Conservation (phyloP, 225 moss, liverwort and hornwort species). For the Straminergon stramineum region DNA sequence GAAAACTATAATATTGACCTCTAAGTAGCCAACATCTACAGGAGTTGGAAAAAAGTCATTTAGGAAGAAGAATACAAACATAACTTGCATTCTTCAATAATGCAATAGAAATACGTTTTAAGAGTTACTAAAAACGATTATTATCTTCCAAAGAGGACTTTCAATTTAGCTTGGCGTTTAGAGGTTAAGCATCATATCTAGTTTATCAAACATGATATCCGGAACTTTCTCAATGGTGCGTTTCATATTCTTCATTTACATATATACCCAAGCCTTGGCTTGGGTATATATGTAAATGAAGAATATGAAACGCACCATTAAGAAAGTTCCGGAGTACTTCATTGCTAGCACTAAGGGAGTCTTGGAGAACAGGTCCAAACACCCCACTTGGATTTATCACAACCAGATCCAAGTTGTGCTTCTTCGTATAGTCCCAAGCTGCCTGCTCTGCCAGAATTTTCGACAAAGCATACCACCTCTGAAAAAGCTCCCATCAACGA, state of each 20-base stretch:
- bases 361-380: conserved; percentile 25
- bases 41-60: neutral
- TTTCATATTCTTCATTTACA: neutral
- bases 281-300: neutral
- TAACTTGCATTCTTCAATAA: neutral
- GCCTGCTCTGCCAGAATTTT: conserved; percentile 34
- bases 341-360: conserved; percentile 11
- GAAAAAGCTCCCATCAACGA: neutral
- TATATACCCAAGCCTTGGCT: neutral
- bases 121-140: neutral
- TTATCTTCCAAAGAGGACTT: neutral
- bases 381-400: conserved; percentile 32
- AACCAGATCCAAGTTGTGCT: conserved; percentile 38
- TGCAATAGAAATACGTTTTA: neutral
- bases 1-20: neutral
- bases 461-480: conserved; percentile 22
- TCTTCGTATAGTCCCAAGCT: conserved; percentile 49
- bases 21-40: neutral
- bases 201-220: neutral
- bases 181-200: neutral
- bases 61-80: neutral
- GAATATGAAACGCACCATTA: neutral
- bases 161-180: neutral
- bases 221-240: neutral
- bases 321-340: neutral